Base-by-base conservation (phyloP, 192 early-diverging fungal species). In the Coemansia sp. region DNA sequence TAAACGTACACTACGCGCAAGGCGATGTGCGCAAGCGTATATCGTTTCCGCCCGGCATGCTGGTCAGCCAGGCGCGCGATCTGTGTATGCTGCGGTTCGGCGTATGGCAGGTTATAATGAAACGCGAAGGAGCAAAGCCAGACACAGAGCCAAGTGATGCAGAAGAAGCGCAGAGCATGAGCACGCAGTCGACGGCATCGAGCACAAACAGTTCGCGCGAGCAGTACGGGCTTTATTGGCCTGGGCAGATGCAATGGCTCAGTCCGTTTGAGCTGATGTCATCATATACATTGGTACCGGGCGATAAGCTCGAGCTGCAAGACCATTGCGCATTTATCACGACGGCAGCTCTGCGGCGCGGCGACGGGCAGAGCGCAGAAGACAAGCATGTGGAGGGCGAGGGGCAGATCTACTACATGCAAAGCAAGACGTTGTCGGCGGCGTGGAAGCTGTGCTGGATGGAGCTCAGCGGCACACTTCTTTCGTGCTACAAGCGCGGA, bases 71-170 rank as follows among this genome's bases (percentile, higher is more conserved):
- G 65, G 82, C 82, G 15, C 62, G 73, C 0, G 82, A 83, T 17
- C 62, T 83, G 9, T 83, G 76, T 58, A 75, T 83, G 73, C 60
- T 83, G 51, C 52, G 74, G 65, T 83, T 75, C 56, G 79, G 68
- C 29, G 68, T 80, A 7, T 83, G 82, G 82, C 70, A 65, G 35
- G 66, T 62, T 0, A 37, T 79, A 21, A 66, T 79, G 67, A 48
- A 60, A 4, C 29, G 59, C 19, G 39, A 47, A 8, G 14, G 15
- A 15, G 7, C 12, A 43, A 43, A n/a, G 41, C 41, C 32, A 32
- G 32, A 32, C 32, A 32, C 32, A 32, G 56, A n/a, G 41, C 12
- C 12, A n/a, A 43, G 41, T 15, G 41, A 32, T 1, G 6, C 2
- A 2, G 58, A 59, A 10, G 58, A 58, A 6, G 15, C 2, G 10